phyloP scores from a whole-genome alignment of 371 early-diverging fungal species.

The Mortierella sp. region DNA sequence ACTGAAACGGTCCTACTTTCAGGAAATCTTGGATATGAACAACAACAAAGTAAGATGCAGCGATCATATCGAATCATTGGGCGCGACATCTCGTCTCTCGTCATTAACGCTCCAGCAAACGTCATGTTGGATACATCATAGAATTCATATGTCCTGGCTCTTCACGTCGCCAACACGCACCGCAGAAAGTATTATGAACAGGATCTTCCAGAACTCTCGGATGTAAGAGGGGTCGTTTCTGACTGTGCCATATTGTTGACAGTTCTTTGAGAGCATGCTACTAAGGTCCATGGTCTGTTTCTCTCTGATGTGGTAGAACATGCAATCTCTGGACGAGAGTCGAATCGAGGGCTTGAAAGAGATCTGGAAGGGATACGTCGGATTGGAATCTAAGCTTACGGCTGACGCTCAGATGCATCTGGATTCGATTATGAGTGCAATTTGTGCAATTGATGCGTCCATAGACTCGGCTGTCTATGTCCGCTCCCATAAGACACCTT shows the following conservation, averaged over 20 bases:
- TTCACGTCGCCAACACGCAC: constrained; percentile 71
- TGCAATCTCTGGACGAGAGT: constrained; percentile 67
- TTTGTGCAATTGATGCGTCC: constrained; percentile 60
- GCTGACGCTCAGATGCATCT: constrained; percentile 56
- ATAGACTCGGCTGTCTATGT: constrained; percentile 66
- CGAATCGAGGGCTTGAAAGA: constrained; percentile 61
- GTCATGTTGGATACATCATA: constrained; percentile 35
- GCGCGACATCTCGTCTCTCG: too few species aligned
- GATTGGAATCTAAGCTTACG: constrained; percentile 58
- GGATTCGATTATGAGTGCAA: constrained; percentile 43
- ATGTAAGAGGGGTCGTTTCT: constrained; percentile 57
- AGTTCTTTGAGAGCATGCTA: too few species aligned
- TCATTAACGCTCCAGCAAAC: neutral
- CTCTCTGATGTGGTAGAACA: constrained; percentile 56
- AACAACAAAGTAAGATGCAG: constrained; percentile 73
- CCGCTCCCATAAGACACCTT: constrained; percentile 48
- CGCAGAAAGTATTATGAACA: constrained; percentile 67
- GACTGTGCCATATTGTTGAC: too few species aligned
- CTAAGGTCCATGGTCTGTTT: neutral
- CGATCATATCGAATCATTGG: neutral
- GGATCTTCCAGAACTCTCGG: constrained; percentile 69
- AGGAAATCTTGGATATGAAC: constrained; percentile 79
- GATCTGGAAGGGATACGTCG: constrained; percentile 60
- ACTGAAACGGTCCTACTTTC: constrained; percentile 58
- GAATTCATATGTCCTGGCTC: constrained; percentile 72